phyloP scores from a whole-genome alignment of 768 basidiomycete species.

The Hydnum rufescens region DNA sequence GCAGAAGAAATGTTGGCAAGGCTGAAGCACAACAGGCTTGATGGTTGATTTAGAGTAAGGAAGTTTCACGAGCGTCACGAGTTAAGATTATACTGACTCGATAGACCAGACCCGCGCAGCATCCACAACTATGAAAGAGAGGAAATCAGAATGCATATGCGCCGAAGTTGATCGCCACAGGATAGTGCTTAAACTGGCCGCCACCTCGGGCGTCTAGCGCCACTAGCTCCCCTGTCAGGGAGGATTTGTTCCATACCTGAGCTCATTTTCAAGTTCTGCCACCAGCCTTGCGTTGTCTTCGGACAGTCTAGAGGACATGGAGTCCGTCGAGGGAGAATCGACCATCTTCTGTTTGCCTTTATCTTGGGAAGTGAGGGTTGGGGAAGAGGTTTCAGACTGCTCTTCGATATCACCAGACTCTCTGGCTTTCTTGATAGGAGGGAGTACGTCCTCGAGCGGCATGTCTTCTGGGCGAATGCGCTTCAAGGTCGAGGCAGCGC shows the following conservation, averaged over 20 bases:
- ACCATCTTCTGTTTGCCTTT: neutral
- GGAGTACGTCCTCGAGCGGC: neutral
- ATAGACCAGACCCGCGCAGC: constrained; percentile 66
- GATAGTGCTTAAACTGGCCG: no score
- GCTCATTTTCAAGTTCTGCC: constrained; percentile 10
- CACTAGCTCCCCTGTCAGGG: no score
- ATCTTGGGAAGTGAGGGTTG: neutral
- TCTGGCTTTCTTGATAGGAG: neutral
- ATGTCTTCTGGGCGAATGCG: neutral
- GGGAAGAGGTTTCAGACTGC: neutral
- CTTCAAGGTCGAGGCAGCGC: neutral
- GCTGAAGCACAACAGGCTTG: constrained; percentile 55
- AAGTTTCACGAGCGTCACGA: no score
- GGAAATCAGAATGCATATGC: constrained; percentile 22
- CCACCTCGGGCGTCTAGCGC: no score
- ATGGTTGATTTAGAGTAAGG: no score
- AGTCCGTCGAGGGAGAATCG: neutral
- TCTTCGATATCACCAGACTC: no score
- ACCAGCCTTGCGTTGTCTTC: neutral
- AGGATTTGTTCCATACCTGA: constrained; percentile 2
- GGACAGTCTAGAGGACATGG: neutral
- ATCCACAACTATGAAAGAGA: constrained; percentile 50
- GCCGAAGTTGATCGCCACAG: no score
- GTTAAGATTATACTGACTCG: no score
- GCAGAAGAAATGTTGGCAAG: constrained; percentile 83